These are phyloP conservation scores for Camelina hispida DNA, from an alignment of 345 rosid species.

Conservation along the genomic window DNA sequence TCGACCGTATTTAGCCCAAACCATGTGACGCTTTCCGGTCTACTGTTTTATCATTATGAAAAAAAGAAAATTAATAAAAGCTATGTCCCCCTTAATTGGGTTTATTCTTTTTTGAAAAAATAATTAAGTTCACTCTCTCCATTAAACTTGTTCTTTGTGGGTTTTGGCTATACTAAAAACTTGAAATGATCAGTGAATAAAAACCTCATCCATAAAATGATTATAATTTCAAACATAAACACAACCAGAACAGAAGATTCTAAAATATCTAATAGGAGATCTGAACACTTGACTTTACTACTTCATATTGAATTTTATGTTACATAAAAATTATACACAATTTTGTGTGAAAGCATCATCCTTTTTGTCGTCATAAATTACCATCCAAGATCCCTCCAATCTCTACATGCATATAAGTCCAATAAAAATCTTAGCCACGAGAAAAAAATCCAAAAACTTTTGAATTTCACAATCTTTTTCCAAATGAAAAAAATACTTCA, in stretches of 20 bases:
- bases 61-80: not conserved
- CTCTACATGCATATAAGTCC: slow-evolving; percentile 30
- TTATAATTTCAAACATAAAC: not conserved
- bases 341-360: not conserved
- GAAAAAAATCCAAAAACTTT: slow-evolving; percentile 3
- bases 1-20: slow-evolving; percentile 36
- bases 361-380: not conserved
- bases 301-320: not conserved
- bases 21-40: slow-evolving; percentile 38
- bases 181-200: not conserved
- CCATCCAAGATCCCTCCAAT: slow-evolving; percentile 13
- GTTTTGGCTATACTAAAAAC: not conserved
- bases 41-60: slow-evolving; percentile 21
- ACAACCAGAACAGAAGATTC: not conserved
- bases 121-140: not conserved
- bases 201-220: not conserved
- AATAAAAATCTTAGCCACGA: slow-evolving; percentile 15
- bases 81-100: slow-evolving; percentile 1
- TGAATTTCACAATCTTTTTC: slow-evolving; percentile 26
- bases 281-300: not conserved
- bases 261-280: not conserved
- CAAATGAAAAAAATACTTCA: not conserved
- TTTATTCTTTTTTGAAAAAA: too few relatives aligned
- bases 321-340: not conserved
- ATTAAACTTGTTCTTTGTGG: not conserved